Base-by-base conservation (phyloP, 306 rosid species). In the Lathyrus aphaca region DNA sequence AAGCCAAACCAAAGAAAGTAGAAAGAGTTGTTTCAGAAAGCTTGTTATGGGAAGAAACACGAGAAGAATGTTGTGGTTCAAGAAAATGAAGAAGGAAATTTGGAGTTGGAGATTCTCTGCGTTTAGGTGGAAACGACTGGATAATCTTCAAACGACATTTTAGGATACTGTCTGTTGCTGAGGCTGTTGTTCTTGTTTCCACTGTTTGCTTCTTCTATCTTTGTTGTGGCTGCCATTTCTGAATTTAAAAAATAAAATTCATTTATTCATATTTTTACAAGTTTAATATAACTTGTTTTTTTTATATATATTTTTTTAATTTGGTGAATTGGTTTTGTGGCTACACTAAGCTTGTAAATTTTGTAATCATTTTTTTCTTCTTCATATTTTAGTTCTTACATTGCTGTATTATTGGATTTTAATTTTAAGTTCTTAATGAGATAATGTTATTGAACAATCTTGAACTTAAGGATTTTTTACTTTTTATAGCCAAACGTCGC, bases 151-250 rank as follows among this genome's bases (percentile, higher is more conserved):
- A 72, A 73, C 78, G 35, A 74, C 80, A 6, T 27, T 90, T 48
- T 81, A 88, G 65, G 82, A 61, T 90, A 19, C 74, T 88, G 39
- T 86, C 84, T 0, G 89, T 60, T 0, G 90, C 86, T 5, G 97
- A 90, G 69, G 85, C 38, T 1, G 82, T 90, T 10, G 88, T 88
- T 42, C 89, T 90, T 10, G 87, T 88, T 53, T 87, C 91, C 9
- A 81, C 85, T 0, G 81, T 90, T 49, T 90, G 95, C 62, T 88
- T 90, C 86, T 90, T 90, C 90, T 90, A 77, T 75, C 86, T 90
- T 38, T 88, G 95, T 40, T 90, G 90, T 53, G 97, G 97, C 45
- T 84, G 97, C 70, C 74, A 88, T 45, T 77, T 90, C 80, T 90
- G 80, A n/a, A n/a, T n/a, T n/a, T n/a, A n/a, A n/a, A n/a, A n/a